Evolutionary conservation across 495 filamentous ascomycete species (phyloP).

Genomic region (Cenococcum geophilum): DNA sequence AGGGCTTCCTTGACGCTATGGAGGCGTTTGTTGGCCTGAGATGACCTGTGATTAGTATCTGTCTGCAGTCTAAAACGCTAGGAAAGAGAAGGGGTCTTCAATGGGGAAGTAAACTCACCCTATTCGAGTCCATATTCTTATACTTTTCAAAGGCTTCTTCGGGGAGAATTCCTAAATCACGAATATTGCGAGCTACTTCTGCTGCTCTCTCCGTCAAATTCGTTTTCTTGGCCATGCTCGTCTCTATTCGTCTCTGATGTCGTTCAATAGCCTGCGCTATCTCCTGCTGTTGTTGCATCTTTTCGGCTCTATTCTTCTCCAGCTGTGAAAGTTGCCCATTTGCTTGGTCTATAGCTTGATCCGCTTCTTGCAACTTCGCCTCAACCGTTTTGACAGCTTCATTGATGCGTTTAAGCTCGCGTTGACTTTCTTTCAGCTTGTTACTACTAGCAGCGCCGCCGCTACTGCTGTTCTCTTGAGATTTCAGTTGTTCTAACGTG

Average conservation of each 20-base stretch:
- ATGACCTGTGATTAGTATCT: not conserved
- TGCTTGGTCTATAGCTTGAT: constrained; percentile 61
- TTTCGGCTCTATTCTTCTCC: constrained; percentile 58
- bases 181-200: constrained; percentile 80
- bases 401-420: constrained; percentile 73
- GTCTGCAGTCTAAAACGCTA: not conserved
- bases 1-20: constrained; percentile 89
- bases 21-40: constrained; percentile 69
- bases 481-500: constrained; percentile 78
- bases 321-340: constrained; percentile 55
- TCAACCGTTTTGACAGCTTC: constrained; percentile 42
- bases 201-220: constrained; percentile 65
- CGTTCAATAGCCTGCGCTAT: constrained; percentile 76
- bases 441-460: constrained; percentile 50
- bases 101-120: constrained; percentile 41
- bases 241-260: constrained; percentile 85
- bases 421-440: constrained; percentile 67
- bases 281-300: constrained; percentile 63
- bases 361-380: constrained; percentile 62
- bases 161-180: constrained; percentile 86
- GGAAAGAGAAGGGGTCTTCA: constrained; percentile 5
- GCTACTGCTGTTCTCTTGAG: constrained; percentile 61
- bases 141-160: constrained; percentile 94
- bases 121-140: constrained; percentile 68
- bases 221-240: constrained; percentile 79